These are phyloP conservation scores for Cinnamomum chago DNA, from an alignment of 164 flowering plant species.

Conservation along the genomic window DNA sequence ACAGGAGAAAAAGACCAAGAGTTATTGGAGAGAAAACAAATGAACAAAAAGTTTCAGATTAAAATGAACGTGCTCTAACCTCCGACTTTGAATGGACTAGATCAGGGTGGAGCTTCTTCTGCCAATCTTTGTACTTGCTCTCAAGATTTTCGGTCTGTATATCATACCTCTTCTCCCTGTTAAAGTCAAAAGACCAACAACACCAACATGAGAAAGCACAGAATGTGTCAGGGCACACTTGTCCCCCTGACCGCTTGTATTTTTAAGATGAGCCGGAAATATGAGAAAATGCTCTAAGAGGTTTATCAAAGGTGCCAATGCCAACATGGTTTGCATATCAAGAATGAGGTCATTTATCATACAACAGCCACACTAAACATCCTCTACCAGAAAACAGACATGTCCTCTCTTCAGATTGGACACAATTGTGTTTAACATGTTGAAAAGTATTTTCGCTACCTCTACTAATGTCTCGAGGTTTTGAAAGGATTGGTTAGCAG, in stretches of 20 bases:
- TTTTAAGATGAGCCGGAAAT: background rate
- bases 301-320: background rate
- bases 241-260: background rate
- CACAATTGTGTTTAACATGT: too few species aligned
- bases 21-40: background rate
- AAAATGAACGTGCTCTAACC: constrained; percentile 31
- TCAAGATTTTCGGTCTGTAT: constrained; percentile 53
- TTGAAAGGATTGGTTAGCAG: too few species aligned
- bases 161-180: constrained; percentile 62
- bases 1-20: background rate
- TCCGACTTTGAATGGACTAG: constrained; percentile 86
- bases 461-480: too few species aligned
- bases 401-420: too few species aligned
- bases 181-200: background rate
- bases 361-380: background rate
- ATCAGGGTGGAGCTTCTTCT: constrained; percentile 97
- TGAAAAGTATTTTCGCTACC: too few species aligned
- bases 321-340: background rate
- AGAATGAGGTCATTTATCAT: background rate
- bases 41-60: background rate
- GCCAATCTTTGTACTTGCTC: constrained; percentile 89
- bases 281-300: background rate
- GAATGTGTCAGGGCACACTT: background rate
- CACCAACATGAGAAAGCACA: background rate
- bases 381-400: background rate